Conservation (phyloP, 83 land plant genomes). For the Isoetes engelmannii region DNA sequence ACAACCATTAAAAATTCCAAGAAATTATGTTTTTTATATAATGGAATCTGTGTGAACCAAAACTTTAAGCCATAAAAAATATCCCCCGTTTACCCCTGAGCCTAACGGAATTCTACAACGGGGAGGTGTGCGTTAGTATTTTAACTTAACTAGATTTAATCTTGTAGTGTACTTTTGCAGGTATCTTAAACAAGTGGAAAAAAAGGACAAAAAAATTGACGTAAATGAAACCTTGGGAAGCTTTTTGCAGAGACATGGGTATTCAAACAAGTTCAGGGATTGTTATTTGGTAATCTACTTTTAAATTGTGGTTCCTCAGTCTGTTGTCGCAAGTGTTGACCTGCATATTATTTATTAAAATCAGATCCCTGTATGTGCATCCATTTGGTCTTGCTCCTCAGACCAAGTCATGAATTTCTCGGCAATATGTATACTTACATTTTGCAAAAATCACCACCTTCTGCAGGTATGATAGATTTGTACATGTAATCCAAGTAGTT, state of each 20-base stretch:
- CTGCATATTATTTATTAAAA: neutral
- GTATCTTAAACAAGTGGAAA: constrained; percentile 65
- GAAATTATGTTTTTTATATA: too few species aligned
- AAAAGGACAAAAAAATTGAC: constrained; percentile 40
- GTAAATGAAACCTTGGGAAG: constrained; percentile 56
- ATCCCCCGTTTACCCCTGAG: too few species aligned
- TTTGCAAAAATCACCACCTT: constrained; percentile 82
- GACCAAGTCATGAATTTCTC: constrained; percentile 65
- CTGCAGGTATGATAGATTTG: constrained; percentile 49
- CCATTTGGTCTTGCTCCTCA: constrained; percentile 91
- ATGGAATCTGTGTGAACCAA: too few species aligned
- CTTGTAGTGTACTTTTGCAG: constrained; percentile 28
- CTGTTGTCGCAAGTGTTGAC: neutral
- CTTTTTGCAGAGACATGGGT: constrained; percentile 61
- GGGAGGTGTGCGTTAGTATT: too few species aligned
- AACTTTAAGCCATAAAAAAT: too few species aligned
- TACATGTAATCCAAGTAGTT: neutral
- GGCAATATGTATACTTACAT: constrained; percentile 74
- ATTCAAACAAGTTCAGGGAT: constrained; percentile 65
- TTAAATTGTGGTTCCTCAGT: neutral
- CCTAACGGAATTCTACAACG: too few species aligned
- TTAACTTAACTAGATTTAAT: too few species aligned
- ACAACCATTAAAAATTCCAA: too few species aligned
- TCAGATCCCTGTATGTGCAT: constrained; percentile 88
- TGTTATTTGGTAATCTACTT: constrained; percentile 68